phyloP scores from a whole-genome alignment of 2,329 filamentous ascomycete species.

The Pseudogymnoascus sp. region DNA sequence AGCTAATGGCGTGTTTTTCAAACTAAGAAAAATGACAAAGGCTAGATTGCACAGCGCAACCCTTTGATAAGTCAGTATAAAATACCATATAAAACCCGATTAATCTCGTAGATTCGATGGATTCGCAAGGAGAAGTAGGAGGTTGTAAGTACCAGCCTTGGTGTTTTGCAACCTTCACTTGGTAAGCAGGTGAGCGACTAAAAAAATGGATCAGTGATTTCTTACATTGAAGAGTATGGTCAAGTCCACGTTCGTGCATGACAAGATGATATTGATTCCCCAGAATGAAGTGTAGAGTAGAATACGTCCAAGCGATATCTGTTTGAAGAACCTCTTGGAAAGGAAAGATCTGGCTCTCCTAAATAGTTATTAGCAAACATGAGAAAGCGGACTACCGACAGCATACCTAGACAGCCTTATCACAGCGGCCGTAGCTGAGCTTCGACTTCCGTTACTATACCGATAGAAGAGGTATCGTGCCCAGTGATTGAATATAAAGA shows the following conservation, averaged over 20 bases:
- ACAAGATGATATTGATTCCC: constrained; percentile 31
- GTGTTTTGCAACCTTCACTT: not conserved
- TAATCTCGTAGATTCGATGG: constrained; percentile 16
- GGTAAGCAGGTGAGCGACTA: not conserved
- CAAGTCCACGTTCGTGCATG: constrained; percentile 27
- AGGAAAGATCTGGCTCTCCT: constrained; percentile 20
- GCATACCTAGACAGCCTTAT: not conserved
- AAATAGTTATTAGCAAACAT: not conserved
- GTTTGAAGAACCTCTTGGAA: constrained; percentile 31
- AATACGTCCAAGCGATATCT: constrained; percentile 36
- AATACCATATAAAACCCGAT: not conserved
- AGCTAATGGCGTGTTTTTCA: constrained; percentile 54
- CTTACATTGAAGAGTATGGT: constrained; percentile 16
- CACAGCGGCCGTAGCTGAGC: not conserved
- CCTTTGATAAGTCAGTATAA: constrained; percentile 30
- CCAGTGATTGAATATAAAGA: constrained; percentile 18
- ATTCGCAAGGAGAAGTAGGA: constrained; percentile 18
- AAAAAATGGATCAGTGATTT: constrained; percentile 1
- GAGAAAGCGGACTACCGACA: not conserved
- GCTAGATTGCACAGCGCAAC: constrained; percentile 42
- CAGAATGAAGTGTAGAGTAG: constrained; percentile 31
- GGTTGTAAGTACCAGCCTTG: constrained; percentile 21
- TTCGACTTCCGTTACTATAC: not conserved
- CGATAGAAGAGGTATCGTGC: constrained; percentile 1
- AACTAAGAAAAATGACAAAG: constrained; percentile 46